These are phyloP conservation scores for Stylonectria norvegica DNA, from an alignment of 2,329 filamentous ascomycete species.

Conservation along the genomic window DNA sequence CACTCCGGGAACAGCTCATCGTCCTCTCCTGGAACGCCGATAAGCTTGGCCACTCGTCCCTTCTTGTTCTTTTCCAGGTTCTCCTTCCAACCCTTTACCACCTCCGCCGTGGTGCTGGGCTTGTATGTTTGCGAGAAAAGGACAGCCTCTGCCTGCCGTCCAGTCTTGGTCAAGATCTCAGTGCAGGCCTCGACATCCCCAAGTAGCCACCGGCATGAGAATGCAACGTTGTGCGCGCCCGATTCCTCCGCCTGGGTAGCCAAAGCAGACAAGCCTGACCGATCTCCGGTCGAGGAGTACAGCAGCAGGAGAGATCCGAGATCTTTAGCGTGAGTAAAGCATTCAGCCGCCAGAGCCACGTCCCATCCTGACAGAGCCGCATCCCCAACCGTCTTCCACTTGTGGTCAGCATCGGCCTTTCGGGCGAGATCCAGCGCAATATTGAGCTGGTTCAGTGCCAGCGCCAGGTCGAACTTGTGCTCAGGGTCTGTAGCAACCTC, in stretches of 20 bases:
- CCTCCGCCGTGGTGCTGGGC: conserved; percentile 66
- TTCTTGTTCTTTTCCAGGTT: conserved; percentile 81
- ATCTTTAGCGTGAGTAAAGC: conserved; percentile 87
- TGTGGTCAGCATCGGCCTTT: conserved; percentile 84
- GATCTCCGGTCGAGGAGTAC: conserved; percentile 80
- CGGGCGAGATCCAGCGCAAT: conserved; percentile 82
- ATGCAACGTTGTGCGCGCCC: conserved; percentile 87
- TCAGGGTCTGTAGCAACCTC: conserved; percentile 93
- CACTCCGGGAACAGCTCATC: conserved; percentile 94
- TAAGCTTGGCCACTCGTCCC: conserved; percentile 74
- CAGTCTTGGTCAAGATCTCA: conserved; percentile 73
- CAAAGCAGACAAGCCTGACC: conserved; percentile 67
- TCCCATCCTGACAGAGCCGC: conserved; percentile 86
- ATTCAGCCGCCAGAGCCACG: conserved; percentile 82
- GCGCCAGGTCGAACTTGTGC: conserved; percentile 91
- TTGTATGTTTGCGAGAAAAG: conserved; percentile 95
- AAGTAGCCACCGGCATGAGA: conserved; percentile 84
- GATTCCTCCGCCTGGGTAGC: conserved; percentile 71
- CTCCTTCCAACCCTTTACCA: conserved; percentile 78
- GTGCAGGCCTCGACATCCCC: conserved; percentile 80
- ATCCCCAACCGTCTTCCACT: conserved; percentile 97
- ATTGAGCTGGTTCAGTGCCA: conserved; percentile 77
- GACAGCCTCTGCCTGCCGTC: conserved; percentile 78
- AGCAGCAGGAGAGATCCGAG: conserved; percentile 84
- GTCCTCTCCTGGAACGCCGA: conserved; percentile 78